Base-by-base conservation (phyloP, 495 filamentous ascomycete genomes). In the Astrothelium subdiscretum region DNA sequence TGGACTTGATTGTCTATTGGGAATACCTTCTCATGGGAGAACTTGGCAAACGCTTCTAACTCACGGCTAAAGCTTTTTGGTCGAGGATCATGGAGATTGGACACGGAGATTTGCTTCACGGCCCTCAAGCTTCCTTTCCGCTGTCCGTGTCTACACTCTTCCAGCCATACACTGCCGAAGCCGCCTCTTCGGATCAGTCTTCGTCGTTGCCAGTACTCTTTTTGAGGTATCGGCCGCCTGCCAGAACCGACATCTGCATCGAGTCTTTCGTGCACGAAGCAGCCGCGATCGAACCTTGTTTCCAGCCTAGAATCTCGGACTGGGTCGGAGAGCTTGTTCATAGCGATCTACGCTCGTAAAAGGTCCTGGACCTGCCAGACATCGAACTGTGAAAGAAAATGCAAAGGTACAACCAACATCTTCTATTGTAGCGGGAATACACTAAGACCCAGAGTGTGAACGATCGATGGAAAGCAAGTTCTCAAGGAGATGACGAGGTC, bases 1-100 rank as follows among this genome's bases (percentile, higher is more conserved):
- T 6, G 6, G 15, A 40, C 43, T 15, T 22, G 43, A 15, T 18
- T 18, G 15, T 6, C 15, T 6, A 15, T 6, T 6, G 35, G 5
- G 6, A 6, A 40, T 22, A 48, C 43, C 43, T 2, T 48, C 5
- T 3, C 35, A 11, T 65, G 67, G 13, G 67, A 69, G 57, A 69
- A 70, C 58, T 68, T 70, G 10, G 64, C 68, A 26, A 70, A 59
- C 13, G 68, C 67, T 57, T 67, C 62, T n/a, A 69, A 52, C 35
- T 69, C 67, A 20, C 58, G 24, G 31, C 27, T 27, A 59, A 65
- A 70, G 32, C 67, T 57, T 18, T 67, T 24, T 38, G 26, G 52
- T 27, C 29, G 35, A 6, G 15, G 35, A 48, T 22, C 13, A 48
- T 5, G 5, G n/a, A n/a, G 5, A 3, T 4, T 48, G 31, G 31